Base-by-base conservation (phyloP, 176 grass and related monocot genomes). In the Elaeis guineensis region DNA sequence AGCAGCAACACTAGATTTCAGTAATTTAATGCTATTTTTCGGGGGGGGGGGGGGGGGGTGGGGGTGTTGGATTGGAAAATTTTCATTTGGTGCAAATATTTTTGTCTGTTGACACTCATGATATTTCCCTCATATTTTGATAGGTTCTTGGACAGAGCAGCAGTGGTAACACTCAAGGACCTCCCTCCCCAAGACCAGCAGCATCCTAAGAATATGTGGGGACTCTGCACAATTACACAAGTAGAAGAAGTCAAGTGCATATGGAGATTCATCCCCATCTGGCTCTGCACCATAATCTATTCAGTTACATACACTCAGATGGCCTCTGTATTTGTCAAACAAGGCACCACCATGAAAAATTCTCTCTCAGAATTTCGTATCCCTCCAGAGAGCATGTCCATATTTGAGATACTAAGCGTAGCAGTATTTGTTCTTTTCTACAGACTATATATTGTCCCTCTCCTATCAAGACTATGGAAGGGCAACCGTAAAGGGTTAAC, bases 131-230 rank as follows among this genome's bases (percentile, higher is more conserved):
- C n/a, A 8, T 8, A 14, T 17, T 20, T 12, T 65, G 22, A 21
- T n/a, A 68, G 65, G 25, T 68, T 68, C 52, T 57, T 68, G 65
- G 65, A 68, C 18, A 22, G 52, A 68, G 65, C 52, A 21, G 65
- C 52, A 14, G 14, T 56, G 11, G 21, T 44, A 11, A 19, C 19
- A 5, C 25, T 19, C 2, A 15, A 56, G 6, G 65, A 68, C 5
- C 55, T 39, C 52, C 30, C 3, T 3, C 0, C 8, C 26, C 16
- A 48, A 21, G 53, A 35, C 19, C 5, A 55, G 35, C 8, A 55
- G 23, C 11, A 0, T 3, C 4, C 65, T 44, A 3, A 12, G 26
- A 30, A 44, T 5, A 51, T 11, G 0, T 68, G 65, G 52, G 18
- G 65, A 0, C 65, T 68, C 26, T 68, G 65, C 25, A 52, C 65